Evolutionary conservation across 1,284 basidiomycete species (phyloP).

Genomic region (Trichosporon coremiiforme): DNA sequence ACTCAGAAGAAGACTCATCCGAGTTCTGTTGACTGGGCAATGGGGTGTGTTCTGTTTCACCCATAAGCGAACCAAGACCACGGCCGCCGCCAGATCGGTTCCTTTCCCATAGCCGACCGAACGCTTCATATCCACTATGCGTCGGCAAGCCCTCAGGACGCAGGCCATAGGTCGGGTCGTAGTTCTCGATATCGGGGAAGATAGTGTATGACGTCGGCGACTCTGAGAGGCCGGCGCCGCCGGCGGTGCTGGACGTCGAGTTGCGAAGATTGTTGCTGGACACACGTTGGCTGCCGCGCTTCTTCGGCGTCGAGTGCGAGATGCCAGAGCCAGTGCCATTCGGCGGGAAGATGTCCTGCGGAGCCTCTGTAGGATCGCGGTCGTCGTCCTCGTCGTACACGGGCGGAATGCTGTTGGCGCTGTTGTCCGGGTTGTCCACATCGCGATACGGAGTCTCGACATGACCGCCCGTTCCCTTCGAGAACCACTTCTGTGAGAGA

Average conservation of each 20-base stretch:
- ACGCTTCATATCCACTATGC: conserved; percentile 55
- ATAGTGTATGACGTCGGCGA: conserved; percentile 59
- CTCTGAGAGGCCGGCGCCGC: conserved; percentile 44
- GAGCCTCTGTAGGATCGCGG: conserved; percentile 33
- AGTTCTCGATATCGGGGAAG: conserved; percentile 82
- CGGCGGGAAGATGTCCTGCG: conserved; percentile 22
- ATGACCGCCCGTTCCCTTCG: conserved; percentile 48
- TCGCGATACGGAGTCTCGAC: conserved; percentile 55
- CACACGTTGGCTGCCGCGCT: background rate
- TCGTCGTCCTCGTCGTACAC: conserved; percentile 60
- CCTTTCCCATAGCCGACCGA: conserved; percentile 62
- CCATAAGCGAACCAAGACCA: conserved; percentile 54
- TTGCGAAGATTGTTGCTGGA: conserved; percentile 8
- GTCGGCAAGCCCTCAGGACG: conserved; percentile 81
- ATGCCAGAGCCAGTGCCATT: conserved; percentile 14
- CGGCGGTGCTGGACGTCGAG: conserved; percentile 15
- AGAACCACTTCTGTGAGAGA: conserved; percentile 86
- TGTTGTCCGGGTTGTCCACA: conserved; percentile 28
- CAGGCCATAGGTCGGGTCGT: conserved; percentile 97
- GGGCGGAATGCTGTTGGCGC: conserved; percentile 51
- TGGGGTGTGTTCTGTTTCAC: conserved; percentile 17
- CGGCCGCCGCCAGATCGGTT: conserved; percentile 65
- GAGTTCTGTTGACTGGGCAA: background rate
- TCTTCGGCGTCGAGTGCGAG: conserved; percentile 13
- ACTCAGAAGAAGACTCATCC: conserved; percentile 57